Evolutionary conservation across 2,329 filamentous ascomycete genomes (phyloP), one percentile per base, ranked within the genome.

Genomic region (Camptophora hylomeconis): DNA sequence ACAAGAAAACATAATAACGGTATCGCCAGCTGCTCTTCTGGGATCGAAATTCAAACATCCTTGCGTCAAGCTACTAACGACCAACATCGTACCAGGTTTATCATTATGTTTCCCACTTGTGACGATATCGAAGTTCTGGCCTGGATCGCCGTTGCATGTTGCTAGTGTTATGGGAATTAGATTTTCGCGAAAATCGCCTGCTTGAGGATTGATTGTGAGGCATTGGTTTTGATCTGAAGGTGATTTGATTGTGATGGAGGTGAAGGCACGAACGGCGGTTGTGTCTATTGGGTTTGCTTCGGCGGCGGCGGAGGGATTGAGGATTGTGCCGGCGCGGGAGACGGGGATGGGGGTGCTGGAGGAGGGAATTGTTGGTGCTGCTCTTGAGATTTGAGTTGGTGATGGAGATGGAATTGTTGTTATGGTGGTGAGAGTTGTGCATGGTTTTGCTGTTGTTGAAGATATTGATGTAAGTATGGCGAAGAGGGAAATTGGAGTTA

Each of bases 31-130:
- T 2, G 26, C 33, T 15, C 33, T 22, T 23, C 33, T 20, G 10
- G 33, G 30, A 16, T 36, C 33, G 19, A 36, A 36, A 15, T 36
- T 36, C 10, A 36, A 16, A 13, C 33, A 36, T 7, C 33, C 33
- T 20, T 36, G 30, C 4, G 33, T 36, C 26, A 36, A 26, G 20
- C 14, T 29, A 24, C 33, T 36, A 11, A 36, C 33, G 3, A 36
- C 30, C 26, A 36, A 24, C 4, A 30, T 14, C 8, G 33, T 32
- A 17, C 22, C 30, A 3, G 33, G 33, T 13, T 36, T 22, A n/a
- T 36, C 19, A 13, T 36, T 36, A 19, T 36, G 33, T 6, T 25
- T 23, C 16, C 33, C 33, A 7, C 30, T 15, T 5, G 33, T 36
- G 10, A 36, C 21, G 30, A 36, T 10, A 24, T 36, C 30, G 16